phyloP scores from a whole-genome alignment of 176 grass and related monocot species.

The Otatea glauca region DNA sequence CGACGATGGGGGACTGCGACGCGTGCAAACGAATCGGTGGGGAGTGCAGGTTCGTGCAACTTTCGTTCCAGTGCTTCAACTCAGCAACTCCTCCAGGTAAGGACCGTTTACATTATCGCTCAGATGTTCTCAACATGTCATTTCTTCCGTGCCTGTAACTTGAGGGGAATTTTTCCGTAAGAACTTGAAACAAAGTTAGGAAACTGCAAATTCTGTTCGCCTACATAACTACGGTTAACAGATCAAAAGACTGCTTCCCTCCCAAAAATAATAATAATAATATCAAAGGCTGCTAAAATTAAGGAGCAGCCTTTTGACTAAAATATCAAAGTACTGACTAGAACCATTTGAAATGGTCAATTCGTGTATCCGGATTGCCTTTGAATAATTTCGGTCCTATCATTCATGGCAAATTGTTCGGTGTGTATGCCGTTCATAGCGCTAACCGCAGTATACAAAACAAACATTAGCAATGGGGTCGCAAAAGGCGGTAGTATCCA shows the following conservation, averaged over 20 bases:
- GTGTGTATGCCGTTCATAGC: background rate
- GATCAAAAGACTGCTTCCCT: too few relatives aligned
- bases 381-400: background rate
- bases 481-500: too few relatives aligned
- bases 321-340: background rate
- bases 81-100: too few relatives aligned
- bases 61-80: constrained; percentile 40
- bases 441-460: background rate
- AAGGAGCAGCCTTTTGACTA: background rate
- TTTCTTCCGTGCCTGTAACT: too few relatives aligned
- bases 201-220: too few relatives aligned
- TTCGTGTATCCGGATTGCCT: background rate
- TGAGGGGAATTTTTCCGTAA: too few relatives aligned
- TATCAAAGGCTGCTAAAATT: background rate
- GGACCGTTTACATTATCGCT: too few relatives aligned
- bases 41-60: constrained; percentile 47
- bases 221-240: too few relatives aligned
- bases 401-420: background rate
- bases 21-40: constrained; percentile 24
- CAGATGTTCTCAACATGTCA: too few relatives aligned
- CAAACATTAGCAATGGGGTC: background rate
- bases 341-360: background rate
- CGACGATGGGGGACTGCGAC: background rate
- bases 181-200: too few relatives aligned
- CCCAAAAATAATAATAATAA: too few relatives aligned